Evolutionary conservation across 2,329 filamentous ascomycete genomes (phyloP).

Genomic region (Fonsecaea erecta): DNA sequence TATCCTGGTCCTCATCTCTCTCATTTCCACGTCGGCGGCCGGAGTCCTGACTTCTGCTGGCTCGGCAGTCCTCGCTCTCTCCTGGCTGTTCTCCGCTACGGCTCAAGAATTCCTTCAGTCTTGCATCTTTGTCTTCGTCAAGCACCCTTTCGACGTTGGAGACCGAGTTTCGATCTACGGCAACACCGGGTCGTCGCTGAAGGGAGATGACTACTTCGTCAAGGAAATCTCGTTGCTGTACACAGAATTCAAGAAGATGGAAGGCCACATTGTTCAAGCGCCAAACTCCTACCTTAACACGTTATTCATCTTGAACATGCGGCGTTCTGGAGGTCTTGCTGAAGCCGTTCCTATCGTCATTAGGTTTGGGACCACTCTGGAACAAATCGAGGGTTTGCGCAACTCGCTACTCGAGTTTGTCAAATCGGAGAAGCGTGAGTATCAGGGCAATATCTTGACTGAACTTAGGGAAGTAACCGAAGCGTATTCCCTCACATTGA

Average conservation of each 20-base stretch:
- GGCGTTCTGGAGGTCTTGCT: conserved; percentile 83
- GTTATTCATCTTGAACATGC: conserved; percentile 92
- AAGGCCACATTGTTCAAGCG: conserved; percentile 93
- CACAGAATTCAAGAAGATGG: conserved; percentile 98
- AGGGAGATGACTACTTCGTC: conserved; percentile 93
- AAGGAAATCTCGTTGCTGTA: conserved; percentile 92
- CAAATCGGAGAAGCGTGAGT: conserved; percentile 82
- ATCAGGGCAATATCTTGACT: conserved; percentile 81
- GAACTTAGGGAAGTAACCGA: conserved; percentile 80
- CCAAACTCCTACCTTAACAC: conserved; percentile 93
- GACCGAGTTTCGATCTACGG: conserved; percentile 92
- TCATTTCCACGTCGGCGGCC: conserved; percentile 88
- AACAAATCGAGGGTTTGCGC: conserved; percentile 82
- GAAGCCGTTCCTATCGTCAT: conserved; percentile 83
- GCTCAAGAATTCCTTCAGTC: conserved; percentile 95
- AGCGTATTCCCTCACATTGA: conserved; percentile 83
- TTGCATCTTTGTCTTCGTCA: conserved; percentile 93
- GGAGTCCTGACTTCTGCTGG: conserved; percentile 88
- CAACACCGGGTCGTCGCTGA: conserved; percentile 76
- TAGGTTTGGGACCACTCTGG: conserved; percentile 83
- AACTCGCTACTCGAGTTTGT: conserved; percentile 82
- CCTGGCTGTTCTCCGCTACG: conserved; percentile 90
- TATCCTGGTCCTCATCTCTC: conserved; percentile 82
- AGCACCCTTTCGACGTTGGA: conserved; percentile 95
- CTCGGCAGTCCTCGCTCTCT: conserved; percentile 82